phyloP scores from a whole-genome alignment of 148 eudicot species.

The Nyssa sinensis region DNA sequence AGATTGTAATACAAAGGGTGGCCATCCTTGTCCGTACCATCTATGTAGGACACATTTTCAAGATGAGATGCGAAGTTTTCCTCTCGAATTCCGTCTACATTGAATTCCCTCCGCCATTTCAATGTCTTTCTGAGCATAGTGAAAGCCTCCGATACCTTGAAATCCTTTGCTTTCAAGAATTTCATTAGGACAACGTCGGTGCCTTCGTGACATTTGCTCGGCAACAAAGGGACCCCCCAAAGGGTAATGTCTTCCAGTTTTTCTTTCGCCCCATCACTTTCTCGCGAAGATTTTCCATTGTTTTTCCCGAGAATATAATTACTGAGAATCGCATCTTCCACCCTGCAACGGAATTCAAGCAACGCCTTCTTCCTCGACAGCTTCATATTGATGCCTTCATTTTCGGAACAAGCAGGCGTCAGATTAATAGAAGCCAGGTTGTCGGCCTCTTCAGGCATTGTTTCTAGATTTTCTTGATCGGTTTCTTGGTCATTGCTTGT shows the following conservation, averaged over 20 bases:
- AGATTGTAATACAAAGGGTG: conserved; percentile 57
- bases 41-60: conserved; percentile 28
- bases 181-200: conserved; percentile 55
- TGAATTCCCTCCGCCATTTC: conserved; percentile 53
- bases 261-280: conserved; percentile 1
- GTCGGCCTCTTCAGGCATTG: neutral
- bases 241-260: conserved; percentile 39
- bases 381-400: no score
- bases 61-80: conserved; percentile 35
- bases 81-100: conserved; percentile 32
- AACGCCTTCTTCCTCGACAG: conserved; percentile 27
- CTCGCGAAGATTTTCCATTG: neutral
- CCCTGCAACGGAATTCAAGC: conserved; percentile 42
- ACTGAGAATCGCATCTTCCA: conserved; percentile 55
- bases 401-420: no score
- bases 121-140: conserved; percentile 49
- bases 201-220: conserved; percentile 55
- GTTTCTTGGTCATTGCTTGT: conserved; percentile 7
- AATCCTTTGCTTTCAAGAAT: conserved; percentile 57
- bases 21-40: conserved; percentile 58
- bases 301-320: conserved; percentile 21
- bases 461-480: neutral
- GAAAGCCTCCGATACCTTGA: conserved; percentile 57
- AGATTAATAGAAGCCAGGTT: conserved; percentile 3
- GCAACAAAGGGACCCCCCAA: conserved; percentile 87